A percentile compares a stretch with the other conserved stretches of the same genome.
These are phyloP conservation scores for Darksidea phi DNA, from an alignment of 495 filamentous ascomycete genomes.

Conservation along the genomic window DNA sequence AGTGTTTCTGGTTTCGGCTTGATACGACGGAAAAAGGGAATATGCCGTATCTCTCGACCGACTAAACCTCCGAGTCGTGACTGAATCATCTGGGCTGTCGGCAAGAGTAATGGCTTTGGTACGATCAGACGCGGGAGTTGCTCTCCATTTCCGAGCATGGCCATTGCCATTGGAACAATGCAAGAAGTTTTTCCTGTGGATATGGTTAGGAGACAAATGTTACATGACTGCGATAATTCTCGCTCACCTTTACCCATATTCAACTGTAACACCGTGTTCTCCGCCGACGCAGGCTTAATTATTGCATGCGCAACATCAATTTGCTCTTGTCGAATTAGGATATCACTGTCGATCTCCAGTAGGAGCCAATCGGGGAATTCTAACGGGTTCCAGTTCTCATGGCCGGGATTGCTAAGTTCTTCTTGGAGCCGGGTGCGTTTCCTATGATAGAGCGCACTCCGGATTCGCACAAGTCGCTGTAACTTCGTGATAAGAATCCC, in stretches of 20 bases:
- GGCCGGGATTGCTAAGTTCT: constrained; percentile 43
- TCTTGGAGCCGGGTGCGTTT: constrained; percentile 24
- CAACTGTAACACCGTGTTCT: constrained; percentile 58
- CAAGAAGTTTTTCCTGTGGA: constrained; percentile 56
- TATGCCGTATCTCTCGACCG: no score
- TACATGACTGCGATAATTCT: no score
- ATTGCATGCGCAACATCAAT: constrained; percentile 54
- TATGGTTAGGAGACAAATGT: no score
- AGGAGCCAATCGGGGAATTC: constrained; percentile 56
- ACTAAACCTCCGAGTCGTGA: no score
- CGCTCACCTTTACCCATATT: constrained; percentile 53
- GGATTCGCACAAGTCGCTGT: constrained; percentile 50
- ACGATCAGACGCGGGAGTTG: constrained; percentile 50
- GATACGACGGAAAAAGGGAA: no score
- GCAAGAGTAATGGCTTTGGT: constrained; percentile 51
- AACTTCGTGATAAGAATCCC: constrained; percentile 47
- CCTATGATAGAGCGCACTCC: constrained; percentile 28
- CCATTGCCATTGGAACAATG: constrained; percentile 29
- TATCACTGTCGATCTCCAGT: constrained; percentile 57
- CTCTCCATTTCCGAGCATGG: constrained; percentile 54
- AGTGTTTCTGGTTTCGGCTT: constrained; percentile 42
- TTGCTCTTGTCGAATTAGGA: constrained; percentile 54
- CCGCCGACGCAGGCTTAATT: constrained; percentile 46
- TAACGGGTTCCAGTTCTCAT: constrained; percentile 53
- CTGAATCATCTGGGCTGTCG: no score